Evolutionary conservation across 768 basidiomycete genomes (phyloP), one percentile per base, ranked within the genome.

Genomic region (Podaxis rugospora): DNA sequence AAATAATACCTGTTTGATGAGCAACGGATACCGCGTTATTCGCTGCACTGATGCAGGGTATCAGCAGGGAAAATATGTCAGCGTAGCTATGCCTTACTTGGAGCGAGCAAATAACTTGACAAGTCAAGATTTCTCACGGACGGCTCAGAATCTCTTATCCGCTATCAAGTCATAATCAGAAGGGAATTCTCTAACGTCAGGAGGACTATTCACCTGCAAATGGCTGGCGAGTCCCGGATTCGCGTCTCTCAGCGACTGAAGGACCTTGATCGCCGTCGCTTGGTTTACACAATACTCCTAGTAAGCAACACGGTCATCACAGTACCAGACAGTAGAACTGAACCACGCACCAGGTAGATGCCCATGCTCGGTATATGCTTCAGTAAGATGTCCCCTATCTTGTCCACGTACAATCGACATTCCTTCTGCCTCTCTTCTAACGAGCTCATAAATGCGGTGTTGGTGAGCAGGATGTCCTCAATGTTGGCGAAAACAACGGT

Each of bases 201-300:
- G 5, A 50, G 25, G 18, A 32, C 36, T 7, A 59, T 73, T 54
- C 61, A 92, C 92, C 77, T 88, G 86, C 27, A 95, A 74, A 68
- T 88, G 87, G 11, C 74, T 68, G 1, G 83, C 83, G 9, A 96
- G 72, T 21, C 84, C 85, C 0, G 84, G 78, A 62, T 91, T 89
- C 2, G 80, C 80, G 55, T 89, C 83, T 50, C 92, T 79, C 61
- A 91, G 70, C 0, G 88, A 86, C 64, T 92, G 87, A 36, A 96
- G 76, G 2, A 89, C 83, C 66, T 87, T 89, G 65, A 87, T 89
- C 0, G 90, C 93, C 10, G 78, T 86, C 6, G 77, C 78, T 71
- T 97, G 95, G 64, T 98, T 95, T 57, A 94, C 84, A 64, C 96
- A 98, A 68, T 97, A 98, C 57, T 87, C 86, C 88, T 95, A 57